Conservation (phyloP, 305 asterid species). For the Coffea humblotiana region DNA sequence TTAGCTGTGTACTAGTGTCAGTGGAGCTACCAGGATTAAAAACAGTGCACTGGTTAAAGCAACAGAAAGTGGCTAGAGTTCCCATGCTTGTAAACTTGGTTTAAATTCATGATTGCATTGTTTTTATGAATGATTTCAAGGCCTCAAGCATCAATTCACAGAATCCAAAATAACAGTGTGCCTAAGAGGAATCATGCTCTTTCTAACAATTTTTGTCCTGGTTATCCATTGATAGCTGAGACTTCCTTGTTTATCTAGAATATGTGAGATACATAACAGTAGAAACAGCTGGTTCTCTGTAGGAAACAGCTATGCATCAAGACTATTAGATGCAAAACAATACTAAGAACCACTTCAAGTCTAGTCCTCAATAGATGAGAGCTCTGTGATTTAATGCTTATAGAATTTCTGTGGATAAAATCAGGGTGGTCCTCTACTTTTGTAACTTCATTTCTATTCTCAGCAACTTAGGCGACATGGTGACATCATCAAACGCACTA, state of each 20-base stretch:
- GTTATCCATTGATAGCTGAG: not conserved
- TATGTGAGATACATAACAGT: too few species aligned
- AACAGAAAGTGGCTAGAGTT: not conserved
- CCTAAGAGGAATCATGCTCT: not conserved
- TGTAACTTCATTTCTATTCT: constrained; percentile 8
- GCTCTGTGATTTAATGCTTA: not conserved
- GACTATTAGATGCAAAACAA: not conserved
- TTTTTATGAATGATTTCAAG: not conserved
- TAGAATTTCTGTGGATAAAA: not conserved
- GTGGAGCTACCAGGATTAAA: too few species aligned
- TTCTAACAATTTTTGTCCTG: not conserved
- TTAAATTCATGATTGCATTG: not conserved
- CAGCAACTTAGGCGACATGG: constrained; percentile 97
- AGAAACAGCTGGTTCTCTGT: not conserved
- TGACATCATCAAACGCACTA: constrained; percentile 69
- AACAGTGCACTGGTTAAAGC: too few species aligned
- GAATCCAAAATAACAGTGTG: not conserved
- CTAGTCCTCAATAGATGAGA: not conserved
- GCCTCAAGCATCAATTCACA: not conserved
- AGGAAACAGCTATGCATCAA: not conserved
- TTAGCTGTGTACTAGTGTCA: too few species aligned
- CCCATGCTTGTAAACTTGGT: not conserved
- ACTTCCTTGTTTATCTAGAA: not conserved
- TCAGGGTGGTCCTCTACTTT: not conserved
- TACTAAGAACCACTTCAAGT: not conserved